Conservation (phyloP, 768 basidiomycete species). For the Tulasnella sp. region DNA sequence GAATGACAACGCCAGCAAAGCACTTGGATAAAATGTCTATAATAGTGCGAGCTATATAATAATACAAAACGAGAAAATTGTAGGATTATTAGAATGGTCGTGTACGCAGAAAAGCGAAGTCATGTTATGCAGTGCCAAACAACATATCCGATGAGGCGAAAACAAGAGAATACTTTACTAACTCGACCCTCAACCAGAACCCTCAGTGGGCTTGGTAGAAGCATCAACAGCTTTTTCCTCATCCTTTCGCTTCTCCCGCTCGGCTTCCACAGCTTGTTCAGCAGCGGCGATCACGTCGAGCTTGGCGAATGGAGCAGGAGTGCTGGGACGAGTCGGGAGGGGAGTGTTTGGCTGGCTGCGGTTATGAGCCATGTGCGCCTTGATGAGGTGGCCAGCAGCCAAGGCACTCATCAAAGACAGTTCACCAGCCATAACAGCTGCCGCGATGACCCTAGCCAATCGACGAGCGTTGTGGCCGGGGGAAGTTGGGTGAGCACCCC, state of each 20-base stretch:
- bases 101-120: neutral
- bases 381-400: constrained; percentile 89
- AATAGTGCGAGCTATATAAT: constrained; percentile 2
- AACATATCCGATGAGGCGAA: neutral
- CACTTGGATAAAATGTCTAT: neutral
- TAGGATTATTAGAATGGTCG: neutral
- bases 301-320: constrained; percentile 29
- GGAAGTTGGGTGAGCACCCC: constrained; percentile 75
- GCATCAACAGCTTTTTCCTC: neutral
- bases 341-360: constrained; percentile 78
- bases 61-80: neutral
- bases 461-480: constrained; percentile 87
- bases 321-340: constrained; percentile 33
- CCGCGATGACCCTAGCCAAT: constrained; percentile 82
- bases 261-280: constrained; percentile 14
- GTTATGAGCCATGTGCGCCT: constrained; percentile 90
- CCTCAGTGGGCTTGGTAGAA: neutral
- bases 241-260: constrained; percentile 17
- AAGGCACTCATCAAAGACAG: constrained; percentile 84
- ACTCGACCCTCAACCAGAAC: neutral
- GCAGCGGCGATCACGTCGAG: constrained; percentile 16
- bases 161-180: neutral
- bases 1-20: neutral
- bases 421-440: constrained; percentile 97
- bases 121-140: neutral